phyloP scores from a whole-genome alignment of 768 basidiomycete species.

The Xerocomellus intermedius region DNA sequence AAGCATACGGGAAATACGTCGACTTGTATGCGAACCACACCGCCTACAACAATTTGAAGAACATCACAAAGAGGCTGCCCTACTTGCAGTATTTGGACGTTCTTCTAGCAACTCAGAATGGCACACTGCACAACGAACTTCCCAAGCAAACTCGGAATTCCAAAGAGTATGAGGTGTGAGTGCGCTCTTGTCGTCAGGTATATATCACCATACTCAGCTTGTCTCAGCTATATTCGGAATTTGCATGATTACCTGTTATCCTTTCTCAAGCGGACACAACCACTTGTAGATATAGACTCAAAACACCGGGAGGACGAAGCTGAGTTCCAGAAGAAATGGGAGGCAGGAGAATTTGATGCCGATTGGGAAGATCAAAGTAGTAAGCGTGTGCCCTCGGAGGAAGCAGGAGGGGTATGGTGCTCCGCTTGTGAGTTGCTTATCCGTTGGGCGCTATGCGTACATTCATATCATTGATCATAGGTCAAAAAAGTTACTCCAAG shows the following conservation, averaged over 20 bases:
- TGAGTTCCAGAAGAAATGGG: conserved; percentile 83
- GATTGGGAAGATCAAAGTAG: conserved; percentile 60
- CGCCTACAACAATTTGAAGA: conserved; percentile 86
- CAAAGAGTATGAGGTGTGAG: conserved; percentile 80
- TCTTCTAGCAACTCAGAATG: conserved; percentile 63
- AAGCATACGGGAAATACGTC: conserved; percentile 90
- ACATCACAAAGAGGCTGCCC: conserved; percentile 75
- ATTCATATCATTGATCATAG: conserved; percentile 39
- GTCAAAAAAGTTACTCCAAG: conserved; percentile 93
- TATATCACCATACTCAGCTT: conserved; percentile 7
- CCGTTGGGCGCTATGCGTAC: background rate
- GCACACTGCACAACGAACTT: conserved; percentile 64
- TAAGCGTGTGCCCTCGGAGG: conserved; percentile 42
- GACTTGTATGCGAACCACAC: conserved; percentile 89
- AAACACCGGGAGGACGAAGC: conserved; percentile 61
- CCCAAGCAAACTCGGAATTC: conserved; percentile 62
- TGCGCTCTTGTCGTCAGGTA: conserved; percentile 12
- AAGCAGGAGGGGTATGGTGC: conserved; percentile 84
- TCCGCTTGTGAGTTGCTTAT: conserved; percentile 67
- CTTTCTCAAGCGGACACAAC: conserved; percentile 82
- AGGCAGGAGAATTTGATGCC: conserved; percentile 64
- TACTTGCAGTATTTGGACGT: conserved; percentile 94
- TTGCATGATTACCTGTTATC: conserved; percentile 84
- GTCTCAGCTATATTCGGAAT: conserved; percentile 72
- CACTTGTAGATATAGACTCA: conserved; percentile 72